Evolutionary conservation across 1,284 basidiomycete species (phyloP).

Genomic region (Mixia osmundae): DNA sequence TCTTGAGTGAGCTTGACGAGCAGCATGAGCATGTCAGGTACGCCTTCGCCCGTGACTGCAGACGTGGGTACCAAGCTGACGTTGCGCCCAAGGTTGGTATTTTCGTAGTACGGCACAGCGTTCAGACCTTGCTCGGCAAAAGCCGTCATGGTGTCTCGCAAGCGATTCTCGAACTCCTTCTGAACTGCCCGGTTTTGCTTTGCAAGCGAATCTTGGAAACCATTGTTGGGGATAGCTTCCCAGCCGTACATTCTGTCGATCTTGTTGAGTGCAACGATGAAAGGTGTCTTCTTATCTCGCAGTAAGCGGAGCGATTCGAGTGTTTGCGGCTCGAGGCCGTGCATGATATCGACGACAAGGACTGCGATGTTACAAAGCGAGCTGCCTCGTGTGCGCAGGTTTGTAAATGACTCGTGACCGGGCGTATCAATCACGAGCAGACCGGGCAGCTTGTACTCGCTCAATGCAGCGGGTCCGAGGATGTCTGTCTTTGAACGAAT

Average conservation of each 20-base stretch:
- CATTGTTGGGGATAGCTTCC: constrained; percentile 71
- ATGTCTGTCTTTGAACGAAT: constrained; percentile 82
- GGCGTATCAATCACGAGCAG: constrained; percentile 94
- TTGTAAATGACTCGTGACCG: constrained; percentile 98
- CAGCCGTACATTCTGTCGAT: constrained; percentile 96
- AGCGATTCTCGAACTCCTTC: constrained; percentile 80
- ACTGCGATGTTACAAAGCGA: constrained; percentile 98
- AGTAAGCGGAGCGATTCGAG: constrained; percentile 84
- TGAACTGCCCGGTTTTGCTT: constrained; percentile 60
- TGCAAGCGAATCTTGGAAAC: constrained; percentile 76
- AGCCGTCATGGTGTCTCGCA: constrained; percentile 61
- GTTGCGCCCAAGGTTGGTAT: constrained; percentile 82
- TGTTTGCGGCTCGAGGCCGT: constrained; percentile 92
- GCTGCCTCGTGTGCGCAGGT: constrained; percentile 82
- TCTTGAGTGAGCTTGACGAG: constrained; percentile 93
- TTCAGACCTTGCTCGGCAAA: constrained; percentile 97
- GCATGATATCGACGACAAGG: constrained; percentile 97
- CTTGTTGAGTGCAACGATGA: constrained; percentile 99
- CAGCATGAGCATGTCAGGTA: constrained; percentile 99
- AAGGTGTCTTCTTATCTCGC: constrained; percentile 85
- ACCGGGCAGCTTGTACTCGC: constrained; percentile 94
- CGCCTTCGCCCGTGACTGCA: constrained; percentile 90
- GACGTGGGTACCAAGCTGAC: constrained; percentile 96
- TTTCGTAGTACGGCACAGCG: constrained; percentile 85
- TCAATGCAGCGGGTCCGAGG: constrained; percentile 57